A percentile compares a stretch with the other conserved stretches of the same genome.
These are phyloP conservation scores for Hansenula lynferdii DNA, from an alignment of 1,139 yeast genomes.

Conservation along the genomic window DNA sequence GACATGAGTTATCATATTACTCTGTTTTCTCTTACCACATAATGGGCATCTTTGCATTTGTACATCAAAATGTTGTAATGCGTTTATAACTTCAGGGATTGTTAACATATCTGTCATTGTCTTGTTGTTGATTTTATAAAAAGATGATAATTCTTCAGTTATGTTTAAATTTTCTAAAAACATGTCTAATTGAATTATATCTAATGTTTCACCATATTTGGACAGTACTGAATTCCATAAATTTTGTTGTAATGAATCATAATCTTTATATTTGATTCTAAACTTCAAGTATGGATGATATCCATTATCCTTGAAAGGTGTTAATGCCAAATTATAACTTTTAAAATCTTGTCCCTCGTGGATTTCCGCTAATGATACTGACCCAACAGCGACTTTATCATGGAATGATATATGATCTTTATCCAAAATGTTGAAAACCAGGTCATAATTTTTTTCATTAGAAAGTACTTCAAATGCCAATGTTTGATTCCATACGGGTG, in stretches of 20 bases:
- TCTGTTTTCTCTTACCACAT: conserved; percentile 56
- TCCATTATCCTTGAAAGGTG: conserved; percentile 27
- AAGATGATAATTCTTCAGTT: conserved; percentile 16
- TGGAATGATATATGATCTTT: conserved; percentile 80
- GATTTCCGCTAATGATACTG: conserved; percentile 44
- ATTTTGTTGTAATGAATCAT: conserved; percentile 56
- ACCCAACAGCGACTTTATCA: conserved; percentile 70
- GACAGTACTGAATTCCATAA: conserved; percentile 66
- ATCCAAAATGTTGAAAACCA: conserved; percentile 74
- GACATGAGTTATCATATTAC: conserved; percentile 77
- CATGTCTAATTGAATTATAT: conserved; percentile 20
- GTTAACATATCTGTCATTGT: conserved; percentile 24
- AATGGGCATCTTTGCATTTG: conserved; percentile 55
- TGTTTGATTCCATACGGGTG: conserved; percentile 79
- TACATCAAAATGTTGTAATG: conserved; percentile 23
- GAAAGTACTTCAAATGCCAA: conserved; percentile 73
- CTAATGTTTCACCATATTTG: conserved; percentile 37
- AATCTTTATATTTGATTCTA: conserved; percentile 65
- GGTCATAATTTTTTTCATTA: conserved; percentile 58
- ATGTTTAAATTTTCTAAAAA: conserved; percentile 19
- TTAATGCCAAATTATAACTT: conserved; percentile 31
- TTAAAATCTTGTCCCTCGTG: conserved; percentile 7
- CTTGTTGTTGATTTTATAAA: conserved; percentile 14
- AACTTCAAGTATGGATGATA: conserved; percentile 53
- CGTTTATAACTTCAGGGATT: conserved; percentile 52